Percentiles rank a stretch among this genome's conserved stretches.
Conservation (phyloP, 2,329 filamentous ascomycete species). For the Pseudohalonectria lignicola region DNA sequence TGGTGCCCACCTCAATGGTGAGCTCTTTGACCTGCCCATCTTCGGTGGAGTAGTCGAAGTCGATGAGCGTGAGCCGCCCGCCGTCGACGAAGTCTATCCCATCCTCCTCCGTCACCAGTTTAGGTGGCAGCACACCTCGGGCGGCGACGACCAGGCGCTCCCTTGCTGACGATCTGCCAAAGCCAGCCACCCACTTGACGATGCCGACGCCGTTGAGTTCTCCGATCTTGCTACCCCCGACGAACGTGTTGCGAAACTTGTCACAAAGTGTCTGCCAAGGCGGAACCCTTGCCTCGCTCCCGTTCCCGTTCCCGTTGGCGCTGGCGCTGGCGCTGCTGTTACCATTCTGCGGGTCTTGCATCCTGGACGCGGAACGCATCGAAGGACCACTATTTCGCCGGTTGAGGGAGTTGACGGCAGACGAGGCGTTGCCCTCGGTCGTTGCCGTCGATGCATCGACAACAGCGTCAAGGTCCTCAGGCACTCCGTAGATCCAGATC, state of each 20-base stretch:
- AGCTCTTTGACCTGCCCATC: slow-evolving; percentile 48
- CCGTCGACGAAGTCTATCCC: slow-evolving; percentile 68
- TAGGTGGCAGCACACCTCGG: slow-evolving; percentile 51
- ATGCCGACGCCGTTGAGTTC: slow-evolving; percentile 56
- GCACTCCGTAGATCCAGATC: slow-evolving; percentile 71
- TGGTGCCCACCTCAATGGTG: slow-evolving; percentile 64
- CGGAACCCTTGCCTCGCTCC: slow-evolving; percentile 33
- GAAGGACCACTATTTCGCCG: slow-evolving; percentile 30
- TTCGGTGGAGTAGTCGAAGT: slow-evolving; percentile 54
- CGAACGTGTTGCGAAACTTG: slow-evolving; percentile 57
- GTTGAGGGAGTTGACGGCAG: slow-evolving; percentile 13
- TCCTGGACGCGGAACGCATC: slow-evolving; percentile 23
- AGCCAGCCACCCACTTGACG: slow-evolving; percentile 60
- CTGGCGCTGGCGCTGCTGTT: slow-evolving; percentile 18
- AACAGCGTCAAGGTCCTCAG: slow-evolving; percentile 57
- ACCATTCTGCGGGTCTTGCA: slow-evolving; percentile 20
- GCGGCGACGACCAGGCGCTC: slow-evolving; percentile 61
- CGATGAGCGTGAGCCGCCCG: slow-evolving; percentile 59
- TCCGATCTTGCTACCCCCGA: slow-evolving; percentile 54
- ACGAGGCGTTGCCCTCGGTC: slow-evolving; percentile 15
- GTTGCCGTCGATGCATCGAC: slow-evolving; percentile 26
- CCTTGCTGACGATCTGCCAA: slow-evolving; percentile 32
- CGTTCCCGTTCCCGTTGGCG: no score
- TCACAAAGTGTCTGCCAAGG: slow-evolving; percentile 63
- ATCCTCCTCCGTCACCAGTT: slow-evolving; percentile 54